These are phyloP conservation scores for Aphanomyces invadans DNA, from an alignment of 352 stramenopile species.

Conservation along the genomic window DNA sequence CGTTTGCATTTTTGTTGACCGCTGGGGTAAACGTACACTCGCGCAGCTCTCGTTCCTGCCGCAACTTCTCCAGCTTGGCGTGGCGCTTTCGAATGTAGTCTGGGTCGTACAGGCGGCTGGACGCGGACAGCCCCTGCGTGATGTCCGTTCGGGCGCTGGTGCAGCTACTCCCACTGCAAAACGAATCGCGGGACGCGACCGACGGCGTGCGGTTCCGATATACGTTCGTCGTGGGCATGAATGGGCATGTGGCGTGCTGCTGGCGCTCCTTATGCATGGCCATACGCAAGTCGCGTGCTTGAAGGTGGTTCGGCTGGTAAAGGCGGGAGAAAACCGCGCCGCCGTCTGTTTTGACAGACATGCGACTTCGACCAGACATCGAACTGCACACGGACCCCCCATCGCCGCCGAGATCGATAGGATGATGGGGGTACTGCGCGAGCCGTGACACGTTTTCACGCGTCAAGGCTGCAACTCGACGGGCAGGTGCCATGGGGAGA, in stretches of 20 bases:
- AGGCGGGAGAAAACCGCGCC: constrained; percentile 72
- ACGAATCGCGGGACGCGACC: constrained; percentile 57
- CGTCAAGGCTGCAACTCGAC: constrained; percentile 52
- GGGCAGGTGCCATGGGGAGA: constrained; percentile 16
- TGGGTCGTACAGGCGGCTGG: constrained; percentile 75
- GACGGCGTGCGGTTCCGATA: constrained; percentile 32
- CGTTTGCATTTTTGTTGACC: constrained; percentile 37
- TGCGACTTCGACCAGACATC: constrained; percentile 46
- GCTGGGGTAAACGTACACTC: constrained; percentile 69
- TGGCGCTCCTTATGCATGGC: constrained; percentile 35
- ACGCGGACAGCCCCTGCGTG: constrained; percentile 38
- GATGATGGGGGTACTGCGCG: constrained; percentile 35
- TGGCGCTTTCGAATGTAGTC: constrained; percentile 77
- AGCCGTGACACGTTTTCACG: constrained; percentile 74
- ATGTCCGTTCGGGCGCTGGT: constrained; percentile 72
- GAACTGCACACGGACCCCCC: constrained; percentile 49
- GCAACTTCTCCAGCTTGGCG: constrained; percentile 60
- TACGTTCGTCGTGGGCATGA: constrained; percentile 46
- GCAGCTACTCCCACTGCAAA: constrained; percentile 47
- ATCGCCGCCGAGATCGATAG: constrained; percentile 35
- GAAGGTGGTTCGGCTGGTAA: constrained; percentile 80
- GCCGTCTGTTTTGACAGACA: constrained; percentile 65
- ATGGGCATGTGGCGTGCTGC: constrained; percentile 49
- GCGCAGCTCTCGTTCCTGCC: constrained; percentile 70
- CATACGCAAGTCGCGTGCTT: constrained; percentile 46